A percentile compares a stretch with the other conserved stretches of the same genome.
Conservation (phyloP, 2,329 filamentous ascomycete species). For the Colletotrichum sojae region DNA sequence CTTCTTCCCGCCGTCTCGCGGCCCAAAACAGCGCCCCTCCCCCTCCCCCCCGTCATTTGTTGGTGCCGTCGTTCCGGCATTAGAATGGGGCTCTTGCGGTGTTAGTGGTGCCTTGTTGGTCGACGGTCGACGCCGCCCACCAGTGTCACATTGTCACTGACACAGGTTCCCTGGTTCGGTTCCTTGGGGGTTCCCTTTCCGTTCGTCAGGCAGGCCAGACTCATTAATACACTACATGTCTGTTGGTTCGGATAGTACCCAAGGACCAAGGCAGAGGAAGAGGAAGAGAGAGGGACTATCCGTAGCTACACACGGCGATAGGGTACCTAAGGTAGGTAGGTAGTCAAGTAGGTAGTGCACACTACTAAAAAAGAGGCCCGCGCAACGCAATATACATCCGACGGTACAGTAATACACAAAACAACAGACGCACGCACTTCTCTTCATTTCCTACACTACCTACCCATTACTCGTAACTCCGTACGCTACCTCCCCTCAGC, state of each 20-base stretch:
- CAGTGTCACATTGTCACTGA: conserved; percentile 25
- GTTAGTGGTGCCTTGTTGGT: conserved; percentile 22
- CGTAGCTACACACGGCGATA: not conserved
- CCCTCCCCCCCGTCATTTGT: conserved; percentile 10
- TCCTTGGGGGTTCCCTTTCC: not conserved
- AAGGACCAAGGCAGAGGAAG: no score
- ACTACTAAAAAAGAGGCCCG: conserved; percentile 14
- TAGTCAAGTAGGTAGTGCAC: no score
- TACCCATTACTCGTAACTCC: no score
- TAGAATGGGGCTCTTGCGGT: conserved; percentile 21
- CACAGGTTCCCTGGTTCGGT: conserved; percentile 16
- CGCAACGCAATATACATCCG: conserved; percentile 29
- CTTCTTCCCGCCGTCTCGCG: not conserved
- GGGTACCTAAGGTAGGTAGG: no score
- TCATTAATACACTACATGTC: no score
- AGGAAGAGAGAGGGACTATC: no score
- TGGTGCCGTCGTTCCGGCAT: conserved; percentile 32
- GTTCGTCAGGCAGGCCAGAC: conserved; percentile 1
- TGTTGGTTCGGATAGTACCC: no score
- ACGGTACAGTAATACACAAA: not conserved
- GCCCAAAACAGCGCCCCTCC: not conserved
- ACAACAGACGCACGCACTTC: no score
- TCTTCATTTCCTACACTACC: no score
- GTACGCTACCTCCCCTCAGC: not conserved
- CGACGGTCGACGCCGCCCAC: conserved; percentile 1